Evolutionary conservation across 73 alveolate species (phyloP), one percentile per base, ranked within the genome.

Genomic region (Stentor coeruleus): DNA sequence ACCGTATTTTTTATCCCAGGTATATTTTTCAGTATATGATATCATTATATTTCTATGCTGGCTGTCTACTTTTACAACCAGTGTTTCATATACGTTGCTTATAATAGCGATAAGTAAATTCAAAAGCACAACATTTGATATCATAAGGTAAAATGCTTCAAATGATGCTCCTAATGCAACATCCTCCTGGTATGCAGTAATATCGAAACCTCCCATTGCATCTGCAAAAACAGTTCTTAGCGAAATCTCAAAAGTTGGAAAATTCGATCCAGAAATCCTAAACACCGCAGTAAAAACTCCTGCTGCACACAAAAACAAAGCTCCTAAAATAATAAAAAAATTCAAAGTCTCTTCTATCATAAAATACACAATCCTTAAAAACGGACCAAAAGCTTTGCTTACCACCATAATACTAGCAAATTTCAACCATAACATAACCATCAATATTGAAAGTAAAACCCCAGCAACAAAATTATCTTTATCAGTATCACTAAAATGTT

Each of bases 1-100:
- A 37, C 95, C 95, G 77, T 58, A 90, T 49, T 82, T 59, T 74
- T 76, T 59, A 76, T 90, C 93, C 95, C 95, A 90, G 81, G 72
- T 76, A 82, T 74, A 90, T 76, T 82, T 85, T 81, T 90, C 87
- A 82, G 86, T 84, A 86, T 87, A 87, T 59, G 86, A 76, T 39
- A 85, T 82, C 59, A 90, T 74, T 3, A 81, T 89, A 3, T 88
- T 86, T 58, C 95, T 74, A 86, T 89, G 93, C 55, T 90, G 81
- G 31, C 89, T 83, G 74, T 89, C 95, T 37, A 85, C 92, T 39
- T 59, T 75, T 81, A 59, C 79, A 59, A 75, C 85, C n/a, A 89
- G 83, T 39, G 85, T 87, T 75, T 81, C 87, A 75, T 82, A 89
- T 59, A 87, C 91, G 83, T 81, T 85, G 39, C 89, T 82, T 75